These are phyloP conservation scores for Trifolium pratense DNA, from an alignment of 306 rosid genomes.

Conservation along the genomic window DNA sequence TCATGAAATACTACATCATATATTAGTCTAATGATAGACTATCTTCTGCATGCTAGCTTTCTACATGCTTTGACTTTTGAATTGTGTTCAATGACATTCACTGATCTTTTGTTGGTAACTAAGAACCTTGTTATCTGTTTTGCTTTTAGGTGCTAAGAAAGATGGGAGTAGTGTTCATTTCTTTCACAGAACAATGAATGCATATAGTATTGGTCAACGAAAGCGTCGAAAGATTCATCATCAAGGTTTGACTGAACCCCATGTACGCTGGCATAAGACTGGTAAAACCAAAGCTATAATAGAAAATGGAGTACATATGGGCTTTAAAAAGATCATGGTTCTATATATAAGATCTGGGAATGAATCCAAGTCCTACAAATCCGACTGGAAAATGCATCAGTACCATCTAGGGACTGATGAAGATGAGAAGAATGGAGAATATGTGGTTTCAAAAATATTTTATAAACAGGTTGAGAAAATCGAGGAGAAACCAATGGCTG, in stretches of 20 bases:
- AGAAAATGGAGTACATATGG: constrained; percentile 56
- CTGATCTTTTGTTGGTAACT: constrained; percentile 7
- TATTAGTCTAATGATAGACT: background rate
- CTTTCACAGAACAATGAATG: constrained; percentile 75
- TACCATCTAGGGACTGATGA: constrained; percentile 81
- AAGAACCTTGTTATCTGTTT: constrained; percentile 33
- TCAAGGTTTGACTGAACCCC: constrained; percentile 46
- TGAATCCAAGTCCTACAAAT: constrained; percentile 63
- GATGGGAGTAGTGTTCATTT: constrained; percentile 81
- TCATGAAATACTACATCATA: background rate
- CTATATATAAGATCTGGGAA: constrained; percentile 67
- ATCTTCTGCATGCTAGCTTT: constrained; percentile 10
- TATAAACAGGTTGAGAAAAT: constrained; percentile 60
- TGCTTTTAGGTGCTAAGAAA: constrained; percentile 75
- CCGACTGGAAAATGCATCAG: constrained; percentile 92
- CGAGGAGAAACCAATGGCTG: constrained; percentile 49
- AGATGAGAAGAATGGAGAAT: constrained; percentile 80
- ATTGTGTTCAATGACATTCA: constrained; percentile 19
- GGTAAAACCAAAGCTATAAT: constrained; percentile 53
- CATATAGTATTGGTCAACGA: constrained; percentile 79
- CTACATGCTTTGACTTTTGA: constrained; percentile 22
- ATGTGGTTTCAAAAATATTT: constrained; percentile 77
- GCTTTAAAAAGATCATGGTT: constrained; percentile 90
- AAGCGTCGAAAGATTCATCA: constrained; percentile 60
- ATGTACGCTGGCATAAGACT: constrained; percentile 61